Evolutionary conservation across 1,139 yeast species (phyloP).

Genomic region (Debaryomyces sp.): DNA sequence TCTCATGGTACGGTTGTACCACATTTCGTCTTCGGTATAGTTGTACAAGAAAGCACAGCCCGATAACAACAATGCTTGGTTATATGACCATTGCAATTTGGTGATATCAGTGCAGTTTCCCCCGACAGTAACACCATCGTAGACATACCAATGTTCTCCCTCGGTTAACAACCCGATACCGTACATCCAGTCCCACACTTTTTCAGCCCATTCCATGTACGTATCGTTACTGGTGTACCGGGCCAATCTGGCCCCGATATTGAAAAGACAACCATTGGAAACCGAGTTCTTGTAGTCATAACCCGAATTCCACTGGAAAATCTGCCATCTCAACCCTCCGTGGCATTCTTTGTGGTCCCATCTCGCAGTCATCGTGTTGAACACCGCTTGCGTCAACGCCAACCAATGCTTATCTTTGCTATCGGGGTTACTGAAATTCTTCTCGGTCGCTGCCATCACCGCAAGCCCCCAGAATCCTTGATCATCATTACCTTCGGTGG

Average conservation of each 20-base stretch:
- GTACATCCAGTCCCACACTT: constrained; percentile 80
- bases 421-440: constrained; percentile 67
- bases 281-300: constrained; percentile 91
- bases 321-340: constrained; percentile 97
- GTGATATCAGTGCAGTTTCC: constrained; percentile 65
- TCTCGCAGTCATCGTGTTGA: constrained; percentile 84
- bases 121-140: constrained; percentile 77
- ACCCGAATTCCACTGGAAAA: constrained; percentile 92
- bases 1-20: constrained; percentile 65
- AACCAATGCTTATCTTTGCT: constrained; percentile 57
- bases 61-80: constrained; percentile 75
- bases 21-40: constrained; percentile 63
- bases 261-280: constrained; percentile 88
- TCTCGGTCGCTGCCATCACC: constrained; percentile 81
- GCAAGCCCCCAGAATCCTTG: constrained; percentile 91
- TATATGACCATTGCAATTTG: constrained; percentile 80
- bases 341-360: constrained; percentile 79
- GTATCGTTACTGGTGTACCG: constrained; percentile 76
- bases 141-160: constrained; percentile 52
- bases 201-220: constrained; percentile 79
- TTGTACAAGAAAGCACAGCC: constrained; percentile 87
- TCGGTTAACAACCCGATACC: constrained; percentile 59
- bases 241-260: constrained; percentile 83
- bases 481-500: constrained; percentile 89
- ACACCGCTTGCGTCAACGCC: constrained; percentile 75